Base-by-base conservation (phyloP, 805 yeast species). In the Wickerhamomyces strasburgensis region DNA sequence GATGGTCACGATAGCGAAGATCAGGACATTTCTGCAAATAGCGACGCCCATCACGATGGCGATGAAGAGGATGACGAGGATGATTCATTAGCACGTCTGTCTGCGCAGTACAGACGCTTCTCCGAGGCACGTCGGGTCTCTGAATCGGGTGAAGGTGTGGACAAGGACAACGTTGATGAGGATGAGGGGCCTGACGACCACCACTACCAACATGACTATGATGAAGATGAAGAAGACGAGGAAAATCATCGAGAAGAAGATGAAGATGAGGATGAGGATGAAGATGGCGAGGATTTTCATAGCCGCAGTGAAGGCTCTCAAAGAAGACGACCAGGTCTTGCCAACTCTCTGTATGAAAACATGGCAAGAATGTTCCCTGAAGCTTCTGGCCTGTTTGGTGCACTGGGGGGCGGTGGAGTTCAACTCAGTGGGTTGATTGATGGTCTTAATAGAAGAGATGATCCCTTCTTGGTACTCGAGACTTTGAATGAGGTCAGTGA, bases 401-500 rank as follows among this genome's bases (percentile, higher is more conserved):
- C 55, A 10, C 37, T 56, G 5, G 44, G 42, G 13, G 44, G 37
- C 14, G 42, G 43, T 3, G 47, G 44, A 4, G 28, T 52, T 5
- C 47, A 60, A 17, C 42, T 60, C 9, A 24, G 40, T 8, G 58
- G 44, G 5, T 44, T 63, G 24, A 35, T 49, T 14, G 40, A 35
- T 2, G 51, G 46, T 7, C 34, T 47, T 18, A 35, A 35, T 9
- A 42, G 35, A 31, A 47, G 46, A 11, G 78, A 72, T 2, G 84
- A 81, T 49, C 70, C 86, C 0, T 82, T 67, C 49, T 44, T 79
- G 14, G 68, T 83, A 2, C 55, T 80, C 49, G 89, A 82, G 50
- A 72, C 80, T 3, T 58, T 84, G 35, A 78, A 72, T 44, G 85
- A 82, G 51, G 56, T 84, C 15, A 72, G 82, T 18, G 84, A 78